phyloP scores from a whole-genome alignment of 805 yeast genomes.

The Metahyphopichia silvanorum region DNA sequence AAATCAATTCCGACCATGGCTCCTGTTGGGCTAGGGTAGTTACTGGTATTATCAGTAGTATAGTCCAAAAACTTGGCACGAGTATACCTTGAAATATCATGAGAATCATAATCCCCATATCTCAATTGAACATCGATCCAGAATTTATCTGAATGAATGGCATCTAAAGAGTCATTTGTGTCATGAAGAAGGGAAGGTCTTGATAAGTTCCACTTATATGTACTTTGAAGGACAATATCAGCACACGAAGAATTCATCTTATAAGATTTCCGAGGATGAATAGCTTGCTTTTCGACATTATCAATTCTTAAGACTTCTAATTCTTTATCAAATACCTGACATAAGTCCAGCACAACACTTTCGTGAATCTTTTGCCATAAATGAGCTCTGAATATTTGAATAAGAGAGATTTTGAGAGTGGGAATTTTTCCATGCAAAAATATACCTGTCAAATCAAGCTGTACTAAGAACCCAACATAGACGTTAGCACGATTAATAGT shows the following conservation, averaged over 20 bases:
- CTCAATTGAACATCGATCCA: constrained; percentile 96
- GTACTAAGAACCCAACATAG: constrained; percentile 95
- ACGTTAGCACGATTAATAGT: constrained; percentile 97
- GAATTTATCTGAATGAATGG: constrained; percentile 62
- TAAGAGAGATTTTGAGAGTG: constrained; percentile 88
- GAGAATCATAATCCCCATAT: constrained; percentile 97
- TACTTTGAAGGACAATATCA: constrained; percentile 74
- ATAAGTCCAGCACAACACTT: constrained; percentile 86
- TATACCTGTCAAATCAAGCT: constrained; percentile 92
- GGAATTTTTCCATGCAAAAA: constrained; percentile 98
- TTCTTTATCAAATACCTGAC: constrained; percentile 89
- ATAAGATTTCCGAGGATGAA: constrained; percentile 96
- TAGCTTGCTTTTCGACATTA: constrained; percentile 82
- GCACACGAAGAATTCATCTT: constrained; percentile 96
- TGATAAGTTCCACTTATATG: constrained; percentile 79
- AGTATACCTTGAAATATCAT: constrained; percentile 90
- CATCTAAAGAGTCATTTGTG: constrained; percentile 59
- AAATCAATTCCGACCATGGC: constrained; percentile 85
- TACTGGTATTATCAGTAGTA: constrained; percentile 78
- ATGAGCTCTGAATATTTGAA: constrained; percentile 96
- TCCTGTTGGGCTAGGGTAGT: constrained; percentile 93
- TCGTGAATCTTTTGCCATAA: constrained; percentile 99
- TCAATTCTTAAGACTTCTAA: constrained; percentile 80
- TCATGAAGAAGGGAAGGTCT: constrained; percentile 79
- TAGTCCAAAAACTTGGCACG: constrained; percentile 91